Conservation (phyloP, 345 rosid genomes). For the Salix arbutifolia region DNA sequence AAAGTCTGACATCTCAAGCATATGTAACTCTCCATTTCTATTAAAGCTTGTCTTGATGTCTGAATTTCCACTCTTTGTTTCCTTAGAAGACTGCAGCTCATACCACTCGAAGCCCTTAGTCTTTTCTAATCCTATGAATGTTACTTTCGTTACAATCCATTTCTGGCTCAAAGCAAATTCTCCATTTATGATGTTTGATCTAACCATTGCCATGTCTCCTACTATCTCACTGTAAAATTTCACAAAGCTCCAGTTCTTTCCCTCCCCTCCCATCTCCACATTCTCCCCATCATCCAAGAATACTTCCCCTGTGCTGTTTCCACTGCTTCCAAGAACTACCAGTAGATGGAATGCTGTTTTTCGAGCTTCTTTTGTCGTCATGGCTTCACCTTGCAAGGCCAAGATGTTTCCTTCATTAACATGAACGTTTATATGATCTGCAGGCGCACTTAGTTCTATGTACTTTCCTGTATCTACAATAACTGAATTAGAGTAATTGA, state of each 20-base stretch:
- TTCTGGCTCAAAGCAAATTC: constrained; percentile 43
- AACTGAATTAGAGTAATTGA: constrained; percentile 45
- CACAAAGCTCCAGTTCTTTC: constrained; percentile 55
- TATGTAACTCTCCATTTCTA: constrained; percentile 20
- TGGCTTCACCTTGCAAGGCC: constrained; percentile 64
- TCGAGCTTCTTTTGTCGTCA: constrained; percentile 54
- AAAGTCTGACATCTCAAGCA: constrained; percentile 20
- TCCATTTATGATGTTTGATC: constrained; percentile 47
- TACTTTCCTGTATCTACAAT: constrained; percentile 29
- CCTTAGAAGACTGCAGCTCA: constrained; percentile 18
- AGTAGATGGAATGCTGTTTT: constrained; percentile 43
- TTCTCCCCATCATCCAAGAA: constrained; percentile 65
- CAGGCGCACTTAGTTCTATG: constrained; percentile 42
- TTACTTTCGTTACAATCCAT: constrained; percentile 49
- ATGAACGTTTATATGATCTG: constrained; percentile 55
- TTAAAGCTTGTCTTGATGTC: constrained; percentile 10
- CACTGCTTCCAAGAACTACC: constrained; percentile 37
- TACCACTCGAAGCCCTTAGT: constrained; percentile 15
- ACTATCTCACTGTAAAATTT: constrained; percentile 27
- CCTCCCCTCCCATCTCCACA: constrained; percentile 47
- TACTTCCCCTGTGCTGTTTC: constrained; percentile 46
- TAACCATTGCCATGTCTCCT: constrained; percentile 22
- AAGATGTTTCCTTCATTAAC: constrained; percentile 56
- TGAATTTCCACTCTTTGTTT: constrained; percentile 7
- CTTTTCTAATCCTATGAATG: constrained; percentile 44